Conservation (phyloP, 805 yeast genomes). For the Teunomyces cretensis region DNA sequence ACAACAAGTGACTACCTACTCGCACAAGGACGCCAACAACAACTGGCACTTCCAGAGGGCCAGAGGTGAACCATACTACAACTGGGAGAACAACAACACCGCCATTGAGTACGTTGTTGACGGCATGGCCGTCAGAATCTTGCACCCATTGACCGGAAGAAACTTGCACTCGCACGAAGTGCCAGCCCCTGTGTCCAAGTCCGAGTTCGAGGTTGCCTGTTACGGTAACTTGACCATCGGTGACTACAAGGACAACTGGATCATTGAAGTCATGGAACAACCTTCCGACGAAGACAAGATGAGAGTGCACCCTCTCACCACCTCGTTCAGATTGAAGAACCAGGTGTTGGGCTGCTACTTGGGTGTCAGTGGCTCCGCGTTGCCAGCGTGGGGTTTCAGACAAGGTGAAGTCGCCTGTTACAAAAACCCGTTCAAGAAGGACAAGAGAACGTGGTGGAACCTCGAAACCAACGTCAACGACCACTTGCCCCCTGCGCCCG, state of each 20-base stretch:
- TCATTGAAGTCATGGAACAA: conserved; percentile 66
- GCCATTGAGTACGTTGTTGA: conserved; percentile 45
- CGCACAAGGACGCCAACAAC: conserved; percentile 47
- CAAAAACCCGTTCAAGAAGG: conserved; percentile 64
- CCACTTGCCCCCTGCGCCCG: conserved; percentile 58
- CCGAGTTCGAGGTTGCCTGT: conserved; percentile 65
- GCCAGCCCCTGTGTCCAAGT: conserved; percentile 57
- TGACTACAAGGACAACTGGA: conserved; percentile 77
- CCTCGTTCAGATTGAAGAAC: conserved; percentile 76
- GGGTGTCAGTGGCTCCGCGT: conserved; percentile 74
- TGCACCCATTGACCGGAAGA: conserved; percentile 60
- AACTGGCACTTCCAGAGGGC: conserved; percentile 50
- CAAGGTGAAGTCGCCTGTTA: conserved; percentile 94
- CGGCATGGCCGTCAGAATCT: conserved; percentile 61
- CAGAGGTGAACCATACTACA: conserved; percentile 34
- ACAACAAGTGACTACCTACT: conserved; percentile 48
- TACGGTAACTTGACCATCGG: conserved; percentile 68
- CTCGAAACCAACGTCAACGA: conserved; percentile 68
- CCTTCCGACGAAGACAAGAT: conserved; percentile 50
- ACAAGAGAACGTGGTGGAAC: conserved; percentile 89
- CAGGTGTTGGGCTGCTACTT: conserved; percentile 75
- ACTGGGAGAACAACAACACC: conserved; percentile 28
- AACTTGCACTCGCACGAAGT: conserved; percentile 74
- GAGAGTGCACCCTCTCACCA: conserved; percentile 74
- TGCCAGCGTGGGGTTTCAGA: conserved; percentile 97